Conservation (phyloP, 768 basidiomycete species). For the Pisolithus marmoratus region DNA sequence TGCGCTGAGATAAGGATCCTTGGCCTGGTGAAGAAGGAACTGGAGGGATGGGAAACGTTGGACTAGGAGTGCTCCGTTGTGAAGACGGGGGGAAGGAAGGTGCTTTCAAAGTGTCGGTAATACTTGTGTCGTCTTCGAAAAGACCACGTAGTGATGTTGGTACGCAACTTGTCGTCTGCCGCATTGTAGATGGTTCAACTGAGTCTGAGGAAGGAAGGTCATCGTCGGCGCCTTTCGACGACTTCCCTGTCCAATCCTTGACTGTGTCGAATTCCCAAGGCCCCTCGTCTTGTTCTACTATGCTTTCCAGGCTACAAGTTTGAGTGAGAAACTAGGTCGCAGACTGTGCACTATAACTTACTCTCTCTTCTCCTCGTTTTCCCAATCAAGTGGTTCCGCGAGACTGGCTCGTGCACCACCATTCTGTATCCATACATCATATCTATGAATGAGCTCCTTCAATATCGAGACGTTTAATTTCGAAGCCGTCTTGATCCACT, state of each 20-base stretch:
- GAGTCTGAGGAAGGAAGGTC: slow-evolving; percentile 13
- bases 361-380: slow-evolving; percentile 59
- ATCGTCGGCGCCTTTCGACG: slow-evolving; percentile 19
- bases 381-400: slow-evolving; percentile 67
- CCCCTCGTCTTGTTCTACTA: slow-evolving; percentile 28
- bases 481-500: slow-evolving; percentile 79
- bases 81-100: slow-evolving; percentile 30
- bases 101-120: slow-evolving; percentile 38
- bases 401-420: slow-evolving; percentile 77
- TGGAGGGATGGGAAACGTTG: slow-evolving; percentile 21
- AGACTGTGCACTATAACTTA: slow-evolving; percentile 19
- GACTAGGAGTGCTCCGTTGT: slow-evolving; percentile 20
- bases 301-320: slow-evolving; percentile 14
- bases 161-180: slow-evolving; percentile 46
- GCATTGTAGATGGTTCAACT: slow-evolving; percentile 16
- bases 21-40: slow-evolving; percentile 32
- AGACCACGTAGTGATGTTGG: slow-evolving; percentile 76
- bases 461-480: slow-evolving; percentile 65
- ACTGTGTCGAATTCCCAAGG: slow-evolving; percentile 79
- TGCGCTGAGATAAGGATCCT: slow-evolving; percentile 29
- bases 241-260: slow-evolving; percentile 35
- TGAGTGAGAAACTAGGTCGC: slow-evolving; percentile 5
- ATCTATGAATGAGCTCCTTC: slow-evolving; percentile 75
- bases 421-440: slow-evolving; percentile 62
- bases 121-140: slow-evolving; percentile 58